Evolutionary conservation across 495 filamentous ascomycete genomes (phyloP), one percentile per base, ranked within the genome.

Genomic region (Lentithecium fluviatile): DNA sequence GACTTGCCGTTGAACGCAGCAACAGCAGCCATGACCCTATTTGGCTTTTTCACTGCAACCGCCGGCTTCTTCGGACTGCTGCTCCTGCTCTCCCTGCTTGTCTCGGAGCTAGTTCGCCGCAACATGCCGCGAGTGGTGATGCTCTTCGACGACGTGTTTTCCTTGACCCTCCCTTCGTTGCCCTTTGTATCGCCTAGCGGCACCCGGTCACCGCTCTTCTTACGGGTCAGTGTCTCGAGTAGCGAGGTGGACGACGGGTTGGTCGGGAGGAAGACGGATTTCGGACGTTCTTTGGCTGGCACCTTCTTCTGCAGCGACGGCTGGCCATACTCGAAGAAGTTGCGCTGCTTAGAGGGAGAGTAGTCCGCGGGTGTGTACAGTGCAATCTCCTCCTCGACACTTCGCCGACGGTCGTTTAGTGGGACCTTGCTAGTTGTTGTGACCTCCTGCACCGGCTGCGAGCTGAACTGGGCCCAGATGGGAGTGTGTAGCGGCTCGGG

Each of bases 391-490:
- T 84, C 79, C 13, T 82, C 78, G 23, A 85, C 75, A 23, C 71
- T 69, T 3, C 40, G 40, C 3, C 66, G 71, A 34, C 65, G 64
- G 54, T 75, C 77, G 54, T 78, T 77, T 2, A 75, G 65, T 23
- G 76, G 63, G 47, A 75, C 46, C 13, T 65, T 71, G 26, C 67
- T 73, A 6, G 69, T 69, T 42, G 52, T 70, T 2, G 74, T 70
- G 19, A 75, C 71, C 45, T 79, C 76, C 37, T 75, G 73, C 40
- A 78, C 66, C 12, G 73, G 73, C 57, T 74, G 77, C 5, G 76
- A 75, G 23, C 82, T 73, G 69, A 88, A 92, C 67, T 91, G 86
- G 1, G 85, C 82, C 79, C 89, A 95, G 23, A 90, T 86, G 2
- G 91, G 90, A 19, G 90, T 87, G 25, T 82, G 77, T 64, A 82